Base-by-base conservation (phyloP, 257 asterid species). In the Scutellaria barbata region DNA sequence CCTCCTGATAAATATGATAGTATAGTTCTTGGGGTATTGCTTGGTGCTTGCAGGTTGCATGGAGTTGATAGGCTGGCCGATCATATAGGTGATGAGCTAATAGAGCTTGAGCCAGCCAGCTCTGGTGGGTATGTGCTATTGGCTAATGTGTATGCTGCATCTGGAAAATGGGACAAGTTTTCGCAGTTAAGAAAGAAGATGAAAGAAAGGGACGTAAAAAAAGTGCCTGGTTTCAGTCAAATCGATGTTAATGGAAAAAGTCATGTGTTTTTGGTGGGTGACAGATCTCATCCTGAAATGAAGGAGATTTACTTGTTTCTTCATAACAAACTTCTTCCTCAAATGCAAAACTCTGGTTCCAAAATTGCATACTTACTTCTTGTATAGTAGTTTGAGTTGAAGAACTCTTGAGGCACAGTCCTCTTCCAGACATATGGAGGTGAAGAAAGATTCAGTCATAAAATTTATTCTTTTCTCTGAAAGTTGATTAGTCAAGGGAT, bases 21-120 rank as follows among this genome's bases (percentile, higher is more conserved):
- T 72, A 86, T 68, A 10, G 95, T 88, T 82, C 82, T 85, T 66
- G 88, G 89, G 69, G 81, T 89, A n/a, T 80, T 88, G 74, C 76
- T 88, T 70, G 78, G 89, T 60, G 84, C 86, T 7, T 83, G 84
- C 73, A 82, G 80, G 80, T 68, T 87, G 78, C 80, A 74, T 60
- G 91, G 91, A 62, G 80, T 69, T 74, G 90, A 72, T 60, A 78
- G 50, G 10, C 18, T 84, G 68, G 84, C 80, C 0, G 81, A 82
- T 54, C 68, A 63, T 60, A 41, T 85, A 33, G 88, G 85, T 20
- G 76, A 79, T 16, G 77, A 85, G 69, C 77, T 85, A 20, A 61
- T 87, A 53, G 86, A 79, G 75, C 84, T 82, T 48, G 89, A 88
- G 75, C 91, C 85, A 42, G 77, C 63, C 63, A 79, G 65, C 47